phyloP scores from a whole-genome alignment of 768 basidiomycete species.

The Boletus barrowsii region DNA sequence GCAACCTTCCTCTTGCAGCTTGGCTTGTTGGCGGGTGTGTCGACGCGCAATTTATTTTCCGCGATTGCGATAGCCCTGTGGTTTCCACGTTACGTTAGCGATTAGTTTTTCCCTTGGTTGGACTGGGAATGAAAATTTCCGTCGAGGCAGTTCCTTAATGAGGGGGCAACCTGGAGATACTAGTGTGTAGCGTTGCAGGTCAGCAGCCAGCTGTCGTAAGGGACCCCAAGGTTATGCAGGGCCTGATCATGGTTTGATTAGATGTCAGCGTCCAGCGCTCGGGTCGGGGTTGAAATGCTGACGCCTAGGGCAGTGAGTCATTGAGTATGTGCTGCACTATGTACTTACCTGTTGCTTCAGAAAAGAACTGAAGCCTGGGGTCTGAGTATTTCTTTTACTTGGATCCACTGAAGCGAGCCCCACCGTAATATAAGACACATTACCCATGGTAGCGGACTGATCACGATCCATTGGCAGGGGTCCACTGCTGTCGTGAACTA shows the following conservation, averaged over 20 bases:
- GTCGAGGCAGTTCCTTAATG: constrained; percentile 13
- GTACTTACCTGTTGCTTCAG: not conserved
- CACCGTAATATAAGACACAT: not conserved
- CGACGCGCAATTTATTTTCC: constrained; percentile 17
- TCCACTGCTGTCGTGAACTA: constrained; percentile 6
- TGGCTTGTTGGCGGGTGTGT: constrained; percentile 7
- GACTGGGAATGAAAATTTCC: constrained; percentile 11
- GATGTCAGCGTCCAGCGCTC: not conserved
- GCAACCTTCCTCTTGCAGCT: constrained; percentile 3
- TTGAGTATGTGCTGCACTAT: not conserved
- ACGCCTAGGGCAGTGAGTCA: not conserved
- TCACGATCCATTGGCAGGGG: constrained; percentile 12
- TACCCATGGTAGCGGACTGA: constrained; percentile 2
- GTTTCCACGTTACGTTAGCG: constrained; percentile 29
- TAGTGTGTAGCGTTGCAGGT: constrained; percentile 13
- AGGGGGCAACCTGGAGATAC: constrained; percentile 20
- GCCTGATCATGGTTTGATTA: not conserved
- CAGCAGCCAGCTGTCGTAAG: constrained; percentile 23
- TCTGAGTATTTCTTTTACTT: not conserved
- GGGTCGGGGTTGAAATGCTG: not conserved
- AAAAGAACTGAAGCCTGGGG: not conserved
- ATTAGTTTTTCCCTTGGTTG: constrained; percentile 10
- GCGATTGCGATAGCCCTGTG: constrained; percentile 10
- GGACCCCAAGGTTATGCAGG: constrained; percentile 8
- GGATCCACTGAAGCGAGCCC: not conserved